Base-by-base conservation (phyloP, 495 filamentous ascomycete genomes). In the Penicillium malachiteum region DNA sequence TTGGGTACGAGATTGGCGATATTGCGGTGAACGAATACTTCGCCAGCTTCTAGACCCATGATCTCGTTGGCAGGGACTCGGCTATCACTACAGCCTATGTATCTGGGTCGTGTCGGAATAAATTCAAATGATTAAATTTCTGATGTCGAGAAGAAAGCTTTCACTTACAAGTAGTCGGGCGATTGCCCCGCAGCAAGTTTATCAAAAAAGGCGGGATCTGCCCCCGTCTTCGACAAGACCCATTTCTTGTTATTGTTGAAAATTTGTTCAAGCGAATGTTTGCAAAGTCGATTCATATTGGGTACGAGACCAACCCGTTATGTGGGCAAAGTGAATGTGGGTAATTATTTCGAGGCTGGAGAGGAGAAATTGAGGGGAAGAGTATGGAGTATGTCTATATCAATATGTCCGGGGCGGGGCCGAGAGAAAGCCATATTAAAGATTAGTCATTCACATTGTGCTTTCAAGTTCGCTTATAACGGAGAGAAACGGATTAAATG, bases 11-110 rank as follows among this genome's bases (percentile, higher is more conserved):
- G 79, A 73, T 96, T 96, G 67, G 91, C 91, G 70, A 96, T 92
- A 79, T 95, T 95, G 71, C 91, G 89, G 77, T 94, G 91, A 39
- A 89, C 86, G 67, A 96, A 96, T 54, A 94, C 85, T 60, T 96
- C 89, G 60, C 91, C 91, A 3, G 91, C 90, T 57, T 91, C 80
- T 37, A 91, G 81, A 59, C 86, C 84, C 44, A 91, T 81, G 65
- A 96, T 79, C 41, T 88, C 90, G 26, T 90, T 94, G 65, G 92
- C 91, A 10, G 91, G 91, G 58, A 87, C 83, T 49, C 91, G 88
- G 49, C 84, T 87, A 75, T 96, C 91, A 58, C 87, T 85, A 76
- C 91, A 96, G 55, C 91, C 91, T 52, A 96, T 80, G 78, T 85
- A 90, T 26, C 69, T 72, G 32, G 11, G 17, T 12, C 13, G 32